Evolutionary conservation across 2,329 filamentous ascomycete species (phyloP), one percentile per base, ranked within the genome.

Genomic region (Ceratocystis huliohia): DNA sequence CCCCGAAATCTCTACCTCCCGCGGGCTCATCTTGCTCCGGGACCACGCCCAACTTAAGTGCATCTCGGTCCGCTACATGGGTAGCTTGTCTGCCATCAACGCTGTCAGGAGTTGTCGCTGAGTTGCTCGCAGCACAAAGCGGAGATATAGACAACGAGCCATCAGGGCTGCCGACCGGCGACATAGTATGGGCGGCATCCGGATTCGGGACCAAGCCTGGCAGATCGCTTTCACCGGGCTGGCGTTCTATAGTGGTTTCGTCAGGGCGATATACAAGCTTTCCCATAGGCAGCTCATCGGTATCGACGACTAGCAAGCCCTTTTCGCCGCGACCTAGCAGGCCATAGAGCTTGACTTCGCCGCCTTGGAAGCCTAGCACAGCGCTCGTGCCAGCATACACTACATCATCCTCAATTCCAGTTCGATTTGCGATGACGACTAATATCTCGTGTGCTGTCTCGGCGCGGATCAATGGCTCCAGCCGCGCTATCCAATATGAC

Each of bases 301-400:
- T 86, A 73, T 91, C 86, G 0, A 90, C 83, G 0, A 91, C 78
- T 4, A 92, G 74, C 0, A 91, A 75, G 1, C 83, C 83, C 71
- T 88, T 85, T 65, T 88, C 83, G 0, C 82, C 84, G n/a, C 88
- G 85, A 0, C 88, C 88, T 2, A 91, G 76, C 0, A 89, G 76
- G 0, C 88, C 88, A 65, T 87, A 90, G 0, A 91, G 80, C 62
- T 76, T 84, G 8, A 91, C 84, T 56, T 85, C 82, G 0, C 87
- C 88, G 4, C 78, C 74, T 8, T 82, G 78, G 37, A 93, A 82
- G 2, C 85, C 84, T 37, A 92, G 74, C 0, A 92, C 86, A 0
- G 85, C 82, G 68, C 86, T 91, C 0, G 87, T 91, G 0, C 89
- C 89, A 0, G 88, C 86, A 74, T 90, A 94, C 0, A 83, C 80